Percentiles rank a stretch among this genome's conserved stretches.
phyloP scores from a whole-genome alignment of 148 eudicot genomes.

The Heliosperma pusillum region DNA sequence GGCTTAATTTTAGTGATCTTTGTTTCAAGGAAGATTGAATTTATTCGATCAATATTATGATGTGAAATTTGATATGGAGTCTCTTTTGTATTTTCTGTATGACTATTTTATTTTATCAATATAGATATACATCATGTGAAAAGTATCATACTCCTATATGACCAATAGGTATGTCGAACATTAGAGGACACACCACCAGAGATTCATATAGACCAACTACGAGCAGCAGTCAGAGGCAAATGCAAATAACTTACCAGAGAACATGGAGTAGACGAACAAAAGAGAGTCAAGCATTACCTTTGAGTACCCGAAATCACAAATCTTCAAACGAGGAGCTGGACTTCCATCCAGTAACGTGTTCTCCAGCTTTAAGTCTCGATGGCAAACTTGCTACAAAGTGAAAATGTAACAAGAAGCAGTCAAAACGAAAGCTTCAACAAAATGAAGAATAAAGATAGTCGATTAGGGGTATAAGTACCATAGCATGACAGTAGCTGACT shows the following conservation, averaged over 20 bases:
- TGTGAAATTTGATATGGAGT: too few relatives aligned
- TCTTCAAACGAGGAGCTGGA: conserved; percentile 84
- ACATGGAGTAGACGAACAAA: neutral
- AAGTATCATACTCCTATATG: too few relatives aligned
- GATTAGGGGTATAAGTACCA: conserved; percentile 41
- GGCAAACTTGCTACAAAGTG: conserved; percentile 80
- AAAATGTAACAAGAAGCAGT: conserved; percentile 10
- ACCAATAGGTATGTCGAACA: too few relatives aligned
- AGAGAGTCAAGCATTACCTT: conserved; percentile 40
- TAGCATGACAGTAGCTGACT: conserved; percentile 93
- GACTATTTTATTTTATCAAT: too few relatives aligned
- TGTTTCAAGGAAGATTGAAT: too few relatives aligned
- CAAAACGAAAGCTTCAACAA: neutral
- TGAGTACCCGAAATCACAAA: conserved; percentile 96
- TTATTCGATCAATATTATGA: too few relatives aligned
- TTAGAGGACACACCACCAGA: too few relatives aligned
- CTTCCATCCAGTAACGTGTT: conserved; percentile 89
- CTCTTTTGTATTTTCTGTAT: too few relatives aligned
- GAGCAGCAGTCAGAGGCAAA: neutral
- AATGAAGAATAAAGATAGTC: conserved; percentile 1
- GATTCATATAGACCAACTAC: too few relatives aligned
- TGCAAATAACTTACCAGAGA: neutral
- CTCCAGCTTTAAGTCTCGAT: conserved; percentile 85
- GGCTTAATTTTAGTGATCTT: too few relatives aligned
- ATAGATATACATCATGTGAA: too few relatives aligned